These are phyloP conservation scores for Ascochyta koolunga DNA, from an alignment of 2,329 filamentous ascomycete species.

Conservation along the genomic window DNA sequence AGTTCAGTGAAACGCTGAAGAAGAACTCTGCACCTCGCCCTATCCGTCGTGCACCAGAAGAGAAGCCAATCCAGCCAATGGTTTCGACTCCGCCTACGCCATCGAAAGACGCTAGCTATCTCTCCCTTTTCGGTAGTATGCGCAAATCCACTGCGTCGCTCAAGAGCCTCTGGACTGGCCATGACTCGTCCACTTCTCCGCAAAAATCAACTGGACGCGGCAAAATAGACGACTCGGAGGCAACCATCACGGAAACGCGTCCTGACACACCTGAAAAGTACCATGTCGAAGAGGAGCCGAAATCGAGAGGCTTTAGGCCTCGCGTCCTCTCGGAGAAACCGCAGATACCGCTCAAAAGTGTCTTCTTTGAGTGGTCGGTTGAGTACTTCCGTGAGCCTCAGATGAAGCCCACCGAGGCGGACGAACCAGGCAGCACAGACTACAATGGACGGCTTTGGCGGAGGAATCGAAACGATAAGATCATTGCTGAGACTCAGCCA, in stretches of 20 bases:
- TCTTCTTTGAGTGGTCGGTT: slow-evolving; percentile 92
- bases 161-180: slow-evolving; percentile 62
- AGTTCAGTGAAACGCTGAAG: slow-evolving; percentile 73
- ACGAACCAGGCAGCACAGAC: slow-evolving; percentile 93
- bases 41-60: slow-evolving; percentile 44
- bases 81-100: slow-evolving; percentile 54
- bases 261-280: slow-evolving; percentile 68
- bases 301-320: slow-evolving; percentile 75
- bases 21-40: slow-evolving; percentile 53
- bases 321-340: slow-evolving; percentile 66
- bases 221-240: slow-evolving; percentile 63
- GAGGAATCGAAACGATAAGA: slow-evolving; percentile 87
- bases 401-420: slow-evolving; percentile 94
- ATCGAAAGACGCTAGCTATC: slow-evolving; percentile 64
- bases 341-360: slow-evolving; percentile 76
- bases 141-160: slow-evolving; percentile 68
- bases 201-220: slow-evolving; percentile 47
- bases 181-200: slow-evolving; percentile 37
- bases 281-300: slow-evolving; percentile 75
- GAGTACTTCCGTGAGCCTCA: slow-evolving; percentile 97
- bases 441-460: slow-evolving; percentile 96
- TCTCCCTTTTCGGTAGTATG: slow-evolving; percentile 61
- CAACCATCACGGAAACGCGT: slow-evolving; percentile 76
- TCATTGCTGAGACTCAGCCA: slow-evolving; percentile 90
- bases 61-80: slow-evolving; percentile 50